Evolutionary conservation across 2,329 filamentous ascomycete species (phyloP), one percentile per base, ranked within the genome.

Genomic region (Aspergillus sp.): DNA sequence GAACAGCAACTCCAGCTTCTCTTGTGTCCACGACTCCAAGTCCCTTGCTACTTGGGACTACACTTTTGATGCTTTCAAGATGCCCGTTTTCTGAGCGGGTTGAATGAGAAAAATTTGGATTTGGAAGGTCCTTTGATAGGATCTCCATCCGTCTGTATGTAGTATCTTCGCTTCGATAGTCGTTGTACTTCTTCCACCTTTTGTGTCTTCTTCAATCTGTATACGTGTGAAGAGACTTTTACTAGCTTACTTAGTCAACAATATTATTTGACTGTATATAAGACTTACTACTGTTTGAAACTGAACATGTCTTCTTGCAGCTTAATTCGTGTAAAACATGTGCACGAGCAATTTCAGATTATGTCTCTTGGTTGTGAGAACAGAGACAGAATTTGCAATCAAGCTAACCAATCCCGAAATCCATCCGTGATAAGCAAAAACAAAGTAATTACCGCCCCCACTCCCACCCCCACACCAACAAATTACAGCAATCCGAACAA

Each of bases 41-140:
- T 63, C 60, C 10, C 52, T 65, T 8, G 61, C 65, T 21, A 62
- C 56, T 38, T 66, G 64, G 64, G 61, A 59, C 1, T 65, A 66
- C 49, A 52, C 56, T 2, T 65, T 66, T 21, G 36, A 49, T 1
- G 64, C 63, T 2, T 65, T 66, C 23, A 63, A 65, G 57, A 13
- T 66, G 28, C 59, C 63, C 6, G 64, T 66, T 23, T 66, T 62
- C 23, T 66, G 59, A 52, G 2, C 3, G 5, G n/a, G 21, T 8
- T 13, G 9, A 15, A 0, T 23, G 5, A 45, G 19, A 0, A 5
- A 43, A n/a, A n/a, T n/a, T n/a, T 7, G 41, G 0, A 23, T 45
- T 23, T 36, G 32, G 0, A 15, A 36, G 12, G 41, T 7, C 19
- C 41, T 43, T 43, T 45, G 41, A 23, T 21, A 23, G 19, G 41